Conservation (phyloP, 768 basidiomycete genomes). For the Leccinum subtestaceum region DNA sequence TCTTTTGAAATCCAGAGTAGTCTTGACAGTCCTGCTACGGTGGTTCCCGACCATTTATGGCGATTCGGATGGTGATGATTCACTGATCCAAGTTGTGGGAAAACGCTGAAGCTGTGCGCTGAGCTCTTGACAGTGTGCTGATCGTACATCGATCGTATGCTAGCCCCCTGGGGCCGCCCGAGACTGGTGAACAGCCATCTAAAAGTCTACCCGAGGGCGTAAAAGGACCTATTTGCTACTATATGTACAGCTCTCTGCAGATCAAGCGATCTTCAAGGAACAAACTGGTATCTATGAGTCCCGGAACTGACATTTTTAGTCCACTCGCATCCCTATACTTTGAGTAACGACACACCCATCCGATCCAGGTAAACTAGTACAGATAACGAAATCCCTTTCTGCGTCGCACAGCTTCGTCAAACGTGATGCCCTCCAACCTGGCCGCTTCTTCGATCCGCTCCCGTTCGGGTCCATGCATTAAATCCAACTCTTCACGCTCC, state of each 20-base stretch:
- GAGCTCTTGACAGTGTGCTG: too few species aligned
- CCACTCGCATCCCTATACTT: too few species aligned
- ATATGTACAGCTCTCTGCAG: conserved; percentile 5
- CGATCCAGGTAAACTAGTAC: conserved; percentile 33
- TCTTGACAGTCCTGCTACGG: conserved; percentile 59
- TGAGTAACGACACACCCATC: not conserved
- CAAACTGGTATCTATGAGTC: not conserved
- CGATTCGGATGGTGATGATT: conserved; percentile 40
- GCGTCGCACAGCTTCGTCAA: conserved; percentile 57
- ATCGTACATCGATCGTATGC: too few species aligned
- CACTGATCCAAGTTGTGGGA: too few species aligned
- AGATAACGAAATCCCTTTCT: conserved; percentile 59
- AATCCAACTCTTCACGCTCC: conserved; percentile 45
- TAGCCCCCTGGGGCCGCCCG: too few species aligned
- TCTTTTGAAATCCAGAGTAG: conserved; percentile 57
- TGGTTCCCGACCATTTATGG: conserved; percentile 93
- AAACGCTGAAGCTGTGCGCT: too few species aligned
- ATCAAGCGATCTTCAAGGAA: conserved; percentile 21
- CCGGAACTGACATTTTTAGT: not conserved
- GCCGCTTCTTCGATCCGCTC: conserved; percentile 57
- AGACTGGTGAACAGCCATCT: too few species aligned
- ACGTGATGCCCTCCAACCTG: conserved; percentile 54
- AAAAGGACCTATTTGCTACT: too few species aligned
- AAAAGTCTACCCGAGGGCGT: too few species aligned
- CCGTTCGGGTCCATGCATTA: conserved; percentile 43